phyloP scores from a whole-genome alignment of 805 yeast species.

The Myxozyma nipponensis region DNA sequence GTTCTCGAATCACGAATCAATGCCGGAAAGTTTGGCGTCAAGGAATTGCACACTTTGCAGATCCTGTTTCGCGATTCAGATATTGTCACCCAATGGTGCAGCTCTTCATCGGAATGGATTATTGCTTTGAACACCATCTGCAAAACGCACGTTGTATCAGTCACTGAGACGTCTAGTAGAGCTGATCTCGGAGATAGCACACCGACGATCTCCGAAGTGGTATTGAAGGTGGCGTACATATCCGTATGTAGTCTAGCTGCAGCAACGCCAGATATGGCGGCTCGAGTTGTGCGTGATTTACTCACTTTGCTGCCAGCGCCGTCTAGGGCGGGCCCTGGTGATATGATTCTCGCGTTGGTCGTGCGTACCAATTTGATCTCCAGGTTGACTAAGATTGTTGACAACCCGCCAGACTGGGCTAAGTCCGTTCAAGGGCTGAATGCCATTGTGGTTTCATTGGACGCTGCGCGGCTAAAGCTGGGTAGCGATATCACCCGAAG shows the following conservation, averaged over 20 bases:
- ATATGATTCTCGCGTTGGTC: slow-evolving; percentile 16
- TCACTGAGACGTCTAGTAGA: neutral
- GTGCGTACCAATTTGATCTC: slow-evolving; percentile 13
- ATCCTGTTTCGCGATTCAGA: slow-evolving; percentile 7
- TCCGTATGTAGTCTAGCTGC: slow-evolving; percentile 11
- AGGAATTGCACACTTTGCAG: slow-evolving; percentile 16
- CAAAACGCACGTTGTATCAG: neutral
- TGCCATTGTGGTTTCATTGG: slow-evolving; percentile 14
- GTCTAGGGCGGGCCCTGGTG: slow-evolving; percentile 6
- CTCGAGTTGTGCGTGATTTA: neutral
- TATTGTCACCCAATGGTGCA: slow-evolving; percentile 10
- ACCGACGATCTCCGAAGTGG: slow-evolving; percentile 15
- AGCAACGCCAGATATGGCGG: slow-evolving; percentile 3
- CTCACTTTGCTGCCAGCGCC: slow-evolving; percentile 19
- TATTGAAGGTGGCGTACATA: slow-evolving; percentile 14
- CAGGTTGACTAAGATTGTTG: slow-evolving; percentile 1
- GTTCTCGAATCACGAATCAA: slow-evolving; percentile 6
- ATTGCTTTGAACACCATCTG: neutral
- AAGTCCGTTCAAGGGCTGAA: neutral
- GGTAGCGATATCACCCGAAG: neutral
- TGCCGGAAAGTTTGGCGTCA: slow-evolving; percentile 6
- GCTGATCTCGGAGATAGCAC: neutral
- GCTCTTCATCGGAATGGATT: neutral
- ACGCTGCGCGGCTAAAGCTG: slow-evolving; percentile 8
- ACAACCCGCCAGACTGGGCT: neutral